phyloP scores from a whole-genome alignment of 805 yeast genomes.

The Cyberlindnera bimundalis region DNA sequence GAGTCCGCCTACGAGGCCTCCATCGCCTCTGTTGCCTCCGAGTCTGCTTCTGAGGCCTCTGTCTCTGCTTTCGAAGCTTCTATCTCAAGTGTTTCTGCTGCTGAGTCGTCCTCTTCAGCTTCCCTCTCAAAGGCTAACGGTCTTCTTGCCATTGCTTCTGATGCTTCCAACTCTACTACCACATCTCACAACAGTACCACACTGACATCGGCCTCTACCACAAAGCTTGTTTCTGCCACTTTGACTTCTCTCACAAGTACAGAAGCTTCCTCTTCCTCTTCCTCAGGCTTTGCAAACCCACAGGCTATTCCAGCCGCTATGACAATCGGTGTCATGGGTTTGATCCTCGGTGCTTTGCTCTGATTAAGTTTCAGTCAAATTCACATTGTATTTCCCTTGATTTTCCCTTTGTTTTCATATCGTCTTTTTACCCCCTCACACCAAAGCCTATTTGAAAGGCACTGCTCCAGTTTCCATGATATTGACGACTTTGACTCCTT shows the following conservation, averaged over 20 bases:
- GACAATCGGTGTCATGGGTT: constrained; percentile 27
- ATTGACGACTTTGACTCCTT: constrained; percentile 1
- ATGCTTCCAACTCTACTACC: constrained; percentile 30
- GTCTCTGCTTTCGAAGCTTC: constrained; percentile 17
- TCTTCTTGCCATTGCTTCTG: constrained; percentile 40
- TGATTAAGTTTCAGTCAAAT: constrained; percentile 4
- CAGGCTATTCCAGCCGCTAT: constrained; percentile 26
- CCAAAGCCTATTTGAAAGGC: too few species aligned
- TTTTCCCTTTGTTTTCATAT: background rate
- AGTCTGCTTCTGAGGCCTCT: constrained; percentile 18
- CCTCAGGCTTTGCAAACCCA: constrained; percentile 32
- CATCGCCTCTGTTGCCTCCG: constrained; percentile 17
- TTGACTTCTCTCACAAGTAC: constrained; percentile 22
- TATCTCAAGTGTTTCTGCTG: constrained; percentile 14
- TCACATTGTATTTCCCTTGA: background rate
- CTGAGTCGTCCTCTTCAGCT: constrained; percentile 16
- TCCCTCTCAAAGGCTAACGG: constrained; percentile 36
- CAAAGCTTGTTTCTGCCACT: constrained; percentile 20
- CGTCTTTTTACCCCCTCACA: too few species aligned
- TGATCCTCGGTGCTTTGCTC: constrained; percentile 28
- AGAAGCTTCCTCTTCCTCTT: constrained; percentile 29
- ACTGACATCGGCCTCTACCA: constrained; percentile 21
- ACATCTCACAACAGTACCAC: constrained; percentile 34
- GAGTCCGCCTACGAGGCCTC: constrained; percentile 23
- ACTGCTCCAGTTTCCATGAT: background rate